phyloP scores from a whole-genome alignment of 768 basidiomycete genomes.

The Gyrodon lividus region DNA sequence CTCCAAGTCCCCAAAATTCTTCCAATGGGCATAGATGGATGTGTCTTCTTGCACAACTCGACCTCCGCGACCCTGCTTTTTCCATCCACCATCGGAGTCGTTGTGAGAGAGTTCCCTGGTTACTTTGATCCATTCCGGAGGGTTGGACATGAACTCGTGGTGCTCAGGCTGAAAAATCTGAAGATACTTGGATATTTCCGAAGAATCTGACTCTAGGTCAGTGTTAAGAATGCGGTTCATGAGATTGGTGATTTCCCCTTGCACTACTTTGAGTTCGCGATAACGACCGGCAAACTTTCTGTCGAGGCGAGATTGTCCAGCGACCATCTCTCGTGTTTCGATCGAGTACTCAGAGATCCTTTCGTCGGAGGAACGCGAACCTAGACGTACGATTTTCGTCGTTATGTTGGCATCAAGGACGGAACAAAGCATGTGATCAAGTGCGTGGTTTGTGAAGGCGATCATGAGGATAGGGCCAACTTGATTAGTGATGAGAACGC shows the following conservation, averaged over 20 bases:
- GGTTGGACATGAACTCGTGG: conserved; percentile 36
- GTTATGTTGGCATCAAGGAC: conserved; percentile 69
- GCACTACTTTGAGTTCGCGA: conserved; percentile 41
- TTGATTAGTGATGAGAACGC: conserved; percentile 55
- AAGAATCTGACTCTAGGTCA: conserved; percentile 33
- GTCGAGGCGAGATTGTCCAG: conserved; percentile 42
- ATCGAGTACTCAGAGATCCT: conserved; percentile 60
- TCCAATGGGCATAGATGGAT: conserved; percentile 54
- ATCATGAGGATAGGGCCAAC: conserved; percentile 56
- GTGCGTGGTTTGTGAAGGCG: conserved; percentile 76
- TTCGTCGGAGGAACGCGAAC: conserved; percentile 61
- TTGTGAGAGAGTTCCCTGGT: conserved; percentile 19
- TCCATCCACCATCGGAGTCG: conserved; percentile 32
- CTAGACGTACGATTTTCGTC: conserved; percentile 61
- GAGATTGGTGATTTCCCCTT: conserved; percentile 45
- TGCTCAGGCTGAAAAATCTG: conserved; percentile 49
- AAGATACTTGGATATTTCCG: conserved; percentile 43
- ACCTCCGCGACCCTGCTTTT: conserved; percentile 29
- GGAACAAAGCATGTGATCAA: conserved; percentile 68
- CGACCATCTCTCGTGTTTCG: conserved; percentile 51
- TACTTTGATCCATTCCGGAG: conserved; percentile 49
- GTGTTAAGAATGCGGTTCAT: conserved; percentile 42
- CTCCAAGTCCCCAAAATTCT: conserved; percentile 41
- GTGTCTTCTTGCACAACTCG: conserved; percentile 19
- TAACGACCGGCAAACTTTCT: conserved; percentile 34